phyloP scores from a whole-genome alignment of 768 basidiomycete genomes.

The Trametes punicea region DNA sequence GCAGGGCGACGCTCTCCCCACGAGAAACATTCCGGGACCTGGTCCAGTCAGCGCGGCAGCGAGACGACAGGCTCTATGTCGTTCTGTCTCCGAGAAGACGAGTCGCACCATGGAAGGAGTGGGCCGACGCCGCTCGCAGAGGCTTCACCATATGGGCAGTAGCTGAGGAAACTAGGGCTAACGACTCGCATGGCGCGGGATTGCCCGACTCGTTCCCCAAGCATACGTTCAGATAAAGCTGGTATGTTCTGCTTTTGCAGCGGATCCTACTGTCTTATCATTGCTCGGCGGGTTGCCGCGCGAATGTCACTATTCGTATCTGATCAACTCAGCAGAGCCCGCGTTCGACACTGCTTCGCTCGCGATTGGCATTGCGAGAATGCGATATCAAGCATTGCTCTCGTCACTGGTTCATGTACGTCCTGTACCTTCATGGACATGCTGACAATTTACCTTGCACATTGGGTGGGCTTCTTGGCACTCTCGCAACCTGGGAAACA shows the following conservation, averaged over 20 bases:
- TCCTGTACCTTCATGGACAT: too few relatives aligned
- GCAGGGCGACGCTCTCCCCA: conserved; percentile 11
- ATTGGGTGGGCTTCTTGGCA: too few relatives aligned
- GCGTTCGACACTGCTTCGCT: too few relatives aligned
- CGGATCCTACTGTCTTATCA: too few relatives aligned
- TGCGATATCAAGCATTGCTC: too few relatives aligned
- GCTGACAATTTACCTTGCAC: too few relatives aligned
- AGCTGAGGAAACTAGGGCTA: conserved; percentile 7
- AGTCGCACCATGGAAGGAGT: conserved; percentile 15
- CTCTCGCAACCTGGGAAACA: too few relatives aligned
- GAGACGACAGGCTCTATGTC: conserved; percentile 20
- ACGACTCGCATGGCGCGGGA: conserved; percentile 12
- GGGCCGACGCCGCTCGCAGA: conserved; percentile 21
- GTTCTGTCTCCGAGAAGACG: conserved; percentile 18
- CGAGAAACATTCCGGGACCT: conserved; percentile 17
- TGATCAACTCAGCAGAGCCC: too few relatives aligned
- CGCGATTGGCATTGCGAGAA: too few relatives aligned
- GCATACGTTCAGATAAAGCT: not conserved
- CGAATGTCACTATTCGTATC: too few relatives aligned
- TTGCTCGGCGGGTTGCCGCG: too few relatives aligned
- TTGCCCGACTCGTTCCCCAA: conserved; percentile 19
- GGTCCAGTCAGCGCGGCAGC: conserved; percentile 8
- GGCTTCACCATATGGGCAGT: conserved; percentile 21
- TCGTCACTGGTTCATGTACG: too few relatives aligned
- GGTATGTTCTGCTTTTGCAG: not conserved